Base-by-base conservation (phyloP, 2,329 filamentous ascomycete species). In the Fusarium anthophilum region DNA sequence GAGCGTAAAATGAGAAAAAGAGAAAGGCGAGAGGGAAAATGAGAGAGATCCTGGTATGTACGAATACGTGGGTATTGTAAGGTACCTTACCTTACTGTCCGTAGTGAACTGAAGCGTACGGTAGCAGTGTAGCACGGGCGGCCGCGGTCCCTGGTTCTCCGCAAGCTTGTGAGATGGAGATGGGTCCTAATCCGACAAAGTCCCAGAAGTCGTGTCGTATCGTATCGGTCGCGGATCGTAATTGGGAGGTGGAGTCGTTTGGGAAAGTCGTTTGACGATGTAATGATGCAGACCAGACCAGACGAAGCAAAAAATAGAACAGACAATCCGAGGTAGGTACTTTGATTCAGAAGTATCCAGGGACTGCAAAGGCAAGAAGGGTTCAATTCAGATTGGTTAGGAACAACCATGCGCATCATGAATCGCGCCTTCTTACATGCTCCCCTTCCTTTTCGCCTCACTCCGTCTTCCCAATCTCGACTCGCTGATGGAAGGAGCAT, bases 171-270 rank as follows among this genome's bases (percentile, higher is more conserved):
- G 72, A 72, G 71, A 65, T 74, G 71, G 55, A 30, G 28, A 30
- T 30, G 28, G 28, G 28, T 30, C 28, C 28, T 41, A 66, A 62
- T 73, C 41, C 63, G 60, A 72, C 63, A 60, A 58, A 73, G 59
- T 56, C 50, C 45, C 51, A 62, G 20, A 62, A 37, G 63, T 58
- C 69, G 56, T 74, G 72, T 75, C 69, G 72, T 74, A 73, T 74
- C 69, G 72, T 75, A 75, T 74, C 72, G 72, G 72, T 59, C 60
- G 69, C 57, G 69, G 69, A 73, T 74, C 72, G 72, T 61, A 75
- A 73, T 75, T 74, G 72, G 57, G 63, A 59, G 45, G 69, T 75
- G 72, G 72, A 74, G 72, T 57, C 65, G 37, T 69, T 58, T 55
- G 20, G 41, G 30, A 63, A 51, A 55, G 35, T 30, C 30, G 28